Base-by-base conservation (phyloP, 2,329 filamentous ascomycete genomes). In the Ceratocystiopsis brevicomis region DNA sequence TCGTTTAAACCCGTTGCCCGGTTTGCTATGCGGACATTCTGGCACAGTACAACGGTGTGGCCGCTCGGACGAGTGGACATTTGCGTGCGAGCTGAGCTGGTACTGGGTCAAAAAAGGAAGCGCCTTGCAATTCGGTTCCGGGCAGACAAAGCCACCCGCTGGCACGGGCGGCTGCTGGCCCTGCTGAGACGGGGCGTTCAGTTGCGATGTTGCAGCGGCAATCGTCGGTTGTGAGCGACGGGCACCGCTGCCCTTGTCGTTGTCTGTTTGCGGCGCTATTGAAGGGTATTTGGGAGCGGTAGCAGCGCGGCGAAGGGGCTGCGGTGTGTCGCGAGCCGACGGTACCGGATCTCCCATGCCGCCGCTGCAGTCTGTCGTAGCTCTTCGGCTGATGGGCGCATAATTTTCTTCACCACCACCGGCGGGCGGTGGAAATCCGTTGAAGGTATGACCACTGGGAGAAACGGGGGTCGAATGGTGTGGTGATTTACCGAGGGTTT, bases 71-170 rank as follows among this genome's bases (percentile, higher is more conserved):
- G 76, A 80, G 57, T 81, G 76, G 4, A 81, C 76, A 49, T 81
- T 81, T 42, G 78, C 75, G 54, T 88, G 83, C 1, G 82, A 88
- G 57, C 85, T 88, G 18, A 88, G 63, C 11, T 88, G 65, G 60
- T 78, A 78, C 52, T 78, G 75, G 0, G 83, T 90, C 53, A 84
- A 79, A 51, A 90, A 90, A 0, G 83, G 76, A 30, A 67, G 60
- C 2, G 82, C 81, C 35, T 58, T 81, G 56, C 83, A 90, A 10
- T 77, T 78, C 9, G 65, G 52, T 41, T 63, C 62, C 52, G 59
- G 65, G 56, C 81, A 87, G 39, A 69, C 61, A 54, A 71, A 81
- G 4, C 60, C 17, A 67, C 71, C 41, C 61, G 11, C 13, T 12
- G 34, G 30, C 19, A 18, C 40, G 73, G 71, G 52, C 69, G 73